Conservation (phyloP, 2,329 filamentous ascomycete genomes). For the Trichoderma asperellum region DNA sequence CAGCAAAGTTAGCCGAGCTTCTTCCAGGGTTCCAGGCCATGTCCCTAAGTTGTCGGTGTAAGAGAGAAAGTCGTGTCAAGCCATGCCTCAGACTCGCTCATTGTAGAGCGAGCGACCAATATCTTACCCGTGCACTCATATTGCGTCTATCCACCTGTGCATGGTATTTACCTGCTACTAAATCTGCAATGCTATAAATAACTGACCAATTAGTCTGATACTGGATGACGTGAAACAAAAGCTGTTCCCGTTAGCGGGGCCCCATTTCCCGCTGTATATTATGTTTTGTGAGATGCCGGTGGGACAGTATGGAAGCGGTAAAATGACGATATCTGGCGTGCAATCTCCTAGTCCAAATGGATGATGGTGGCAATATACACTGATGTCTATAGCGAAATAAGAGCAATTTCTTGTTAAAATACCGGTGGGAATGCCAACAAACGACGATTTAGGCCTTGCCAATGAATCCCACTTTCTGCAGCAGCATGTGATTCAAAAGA, state of each 20-base stretch:
- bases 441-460: neutral
- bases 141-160: neutral
- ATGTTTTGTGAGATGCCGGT: neutral
- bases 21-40: neutral
- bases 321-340: neutral
- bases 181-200: neutral
- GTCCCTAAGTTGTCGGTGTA: neutral
- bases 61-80: neutral
- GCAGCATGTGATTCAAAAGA: neutral
- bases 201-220: neutral
- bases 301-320: neutral
- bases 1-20: conserved; percentile 19
- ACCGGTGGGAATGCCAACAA: neutral
- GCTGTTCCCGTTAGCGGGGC: neutral
- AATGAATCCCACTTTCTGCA: neutral
- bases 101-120: neutral
- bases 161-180: neutral
- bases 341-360: neutral
- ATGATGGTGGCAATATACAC: neutral
- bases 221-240: neutral
- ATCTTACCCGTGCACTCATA: neutral
- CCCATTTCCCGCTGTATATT: neutral
- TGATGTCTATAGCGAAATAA: neutral
- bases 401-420: neutral
- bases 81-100: neutral